These are phyloP conservation scores for Talaromyces liani DNA, from an alignment of 495 filamentous ascomycete species.

Conservation along the genomic window DNA sequence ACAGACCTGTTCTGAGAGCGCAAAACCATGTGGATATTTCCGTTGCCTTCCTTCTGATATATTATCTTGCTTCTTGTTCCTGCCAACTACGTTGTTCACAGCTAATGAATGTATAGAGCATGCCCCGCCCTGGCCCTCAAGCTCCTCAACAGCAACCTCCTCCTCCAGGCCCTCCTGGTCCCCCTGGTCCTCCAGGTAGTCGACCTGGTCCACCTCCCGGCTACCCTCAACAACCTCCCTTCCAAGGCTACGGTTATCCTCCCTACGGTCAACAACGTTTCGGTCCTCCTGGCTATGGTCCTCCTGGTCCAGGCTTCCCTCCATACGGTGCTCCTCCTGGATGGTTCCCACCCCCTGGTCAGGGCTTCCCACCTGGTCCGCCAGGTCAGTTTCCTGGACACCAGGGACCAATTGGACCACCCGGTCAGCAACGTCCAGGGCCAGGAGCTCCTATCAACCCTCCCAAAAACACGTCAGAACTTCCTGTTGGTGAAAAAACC, in stretches of 20 bases:
- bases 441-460: constrained; percentile 10
- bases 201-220: constrained; percentile 36
- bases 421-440: constrained; percentile 33
- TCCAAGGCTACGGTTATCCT: constrained; percentile 36
- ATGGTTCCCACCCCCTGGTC: constrained; percentile 76
- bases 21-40: constrained; percentile 93
- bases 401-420: constrained; percentile 46
- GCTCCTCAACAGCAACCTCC: constrained; percentile 31
- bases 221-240: constrained; percentile 45
- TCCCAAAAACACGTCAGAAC: constrained; percentile 35
- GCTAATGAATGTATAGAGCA: constrained; percentile 25
- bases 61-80: not conserved
- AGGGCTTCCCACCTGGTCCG: constrained; percentile 59
- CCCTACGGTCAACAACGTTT: constrained; percentile 48
- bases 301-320: constrained; percentile 52
- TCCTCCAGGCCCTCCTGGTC: constrained; percentile 33
- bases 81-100: constrained; percentile 13
- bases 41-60: constrained; percentile 94
- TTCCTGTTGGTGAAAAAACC: constrained; percentile 32
- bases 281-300: constrained; percentile 49
- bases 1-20: constrained; percentile 70
- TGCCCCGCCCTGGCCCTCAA: constrained; percentile 34
- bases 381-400: constrained; percentile 49
- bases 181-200: constrained; percentile 13
- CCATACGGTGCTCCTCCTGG: constrained; percentile 60